Conservation (phyloP, 2,329 filamentous ascomycete species). For the Gaeumannomyces tritici region DNA sequence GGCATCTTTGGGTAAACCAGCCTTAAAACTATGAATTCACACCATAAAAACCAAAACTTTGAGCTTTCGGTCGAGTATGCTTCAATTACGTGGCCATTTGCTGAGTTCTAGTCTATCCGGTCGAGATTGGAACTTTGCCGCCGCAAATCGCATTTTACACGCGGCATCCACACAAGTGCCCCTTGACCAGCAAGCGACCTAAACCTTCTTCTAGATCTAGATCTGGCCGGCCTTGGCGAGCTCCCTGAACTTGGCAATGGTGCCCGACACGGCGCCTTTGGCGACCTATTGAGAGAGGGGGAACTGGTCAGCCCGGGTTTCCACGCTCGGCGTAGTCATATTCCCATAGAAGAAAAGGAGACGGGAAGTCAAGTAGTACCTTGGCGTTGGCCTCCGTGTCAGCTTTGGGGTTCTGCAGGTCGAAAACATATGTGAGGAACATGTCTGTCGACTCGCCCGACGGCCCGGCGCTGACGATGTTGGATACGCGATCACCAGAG, state of each 20-base stretch:
- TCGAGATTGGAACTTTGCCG: too few relatives aligned
- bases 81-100: too few relatives aligned
- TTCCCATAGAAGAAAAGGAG: too few relatives aligned
- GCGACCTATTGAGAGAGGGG: constrained; percentile 11
- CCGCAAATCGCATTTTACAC: not conserved
- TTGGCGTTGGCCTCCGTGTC: constrained; percentile 13
- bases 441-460: constrained; percentile 14
- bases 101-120: too few relatives aligned
- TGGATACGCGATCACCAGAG: constrained; percentile 20
- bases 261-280: constrained; percentile 16
- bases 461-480: constrained; percentile 18
- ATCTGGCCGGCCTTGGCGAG: constrained; percentile 14
- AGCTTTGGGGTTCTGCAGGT: constrained; percentile 14
- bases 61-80: too few relatives aligned
- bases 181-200: too few relatives aligned
- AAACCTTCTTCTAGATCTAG: not conserved
- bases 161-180: too few relatives aligned
- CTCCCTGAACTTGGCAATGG: constrained; percentile 14
- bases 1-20: too few relatives aligned
- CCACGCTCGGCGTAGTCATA: too few relatives aligned
- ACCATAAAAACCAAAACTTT: too few relatives aligned
- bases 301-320: too few relatives aligned
- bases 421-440: constrained; percentile 23
- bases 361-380: constrained; percentile 4
- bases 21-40: too few relatives aligned